A percentile compares a stretch with the other conserved stretches of the same genome.
These are phyloP conservation scores for Fusarium veterinarium DNA, from an alignment of 2,329 filamentous ascomycete genomes.

Conservation along the genomic window DNA sequence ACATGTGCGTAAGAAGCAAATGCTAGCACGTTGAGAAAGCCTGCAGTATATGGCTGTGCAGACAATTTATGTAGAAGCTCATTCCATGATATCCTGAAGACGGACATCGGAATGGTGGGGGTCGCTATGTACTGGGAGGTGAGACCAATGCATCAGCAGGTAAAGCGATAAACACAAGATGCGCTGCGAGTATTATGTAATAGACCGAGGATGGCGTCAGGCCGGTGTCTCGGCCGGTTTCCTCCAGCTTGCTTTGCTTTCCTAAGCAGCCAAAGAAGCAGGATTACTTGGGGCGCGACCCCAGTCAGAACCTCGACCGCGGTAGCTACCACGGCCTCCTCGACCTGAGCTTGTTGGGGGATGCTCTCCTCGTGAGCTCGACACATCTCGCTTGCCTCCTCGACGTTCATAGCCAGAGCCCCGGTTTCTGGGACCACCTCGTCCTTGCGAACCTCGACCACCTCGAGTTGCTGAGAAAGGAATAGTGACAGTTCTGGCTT, in stretches of 20 bases:
- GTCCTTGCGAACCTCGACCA: conserved; percentile 44
- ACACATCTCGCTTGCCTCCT: conserved; percentile 50
- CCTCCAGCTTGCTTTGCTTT: conserved; percentile 22
- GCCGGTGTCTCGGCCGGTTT: conserved; percentile 16
- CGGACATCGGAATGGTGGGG: background rate
- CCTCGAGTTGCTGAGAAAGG: conserved; percentile 51
- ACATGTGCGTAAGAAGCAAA: background rate
- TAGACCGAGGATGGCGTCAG: conserved; percentile 20
- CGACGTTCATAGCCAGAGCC: conserved; percentile 46
- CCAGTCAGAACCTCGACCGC: conserved; percentile 57
- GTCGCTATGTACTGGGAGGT: conserved; percentile 3
- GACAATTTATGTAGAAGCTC: conserved; percentile 9
- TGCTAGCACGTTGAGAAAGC: conserved; percentile 3
- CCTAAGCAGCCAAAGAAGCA: conserved; percentile 43
- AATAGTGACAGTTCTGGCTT: conserved; percentile 53
- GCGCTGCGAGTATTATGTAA: conserved; percentile 39
- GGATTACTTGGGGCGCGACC: conserved; percentile 47
- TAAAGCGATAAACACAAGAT: conserved; percentile 20
- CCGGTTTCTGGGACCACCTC: conserved; percentile 46
- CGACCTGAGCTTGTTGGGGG: conserved; percentile 45
- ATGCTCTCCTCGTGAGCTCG: conserved; percentile 45
- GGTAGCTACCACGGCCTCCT: conserved; percentile 54
- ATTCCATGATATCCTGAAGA: background rate
- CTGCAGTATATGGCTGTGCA: conserved; percentile 8
- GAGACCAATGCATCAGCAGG: conserved; percentile 9